A percentile compares a stretch with the other conserved stretches of the same genome.
Conservation (phyloP, 2,329 filamentous ascomycete species). For the Lachnellula cervina region DNA sequence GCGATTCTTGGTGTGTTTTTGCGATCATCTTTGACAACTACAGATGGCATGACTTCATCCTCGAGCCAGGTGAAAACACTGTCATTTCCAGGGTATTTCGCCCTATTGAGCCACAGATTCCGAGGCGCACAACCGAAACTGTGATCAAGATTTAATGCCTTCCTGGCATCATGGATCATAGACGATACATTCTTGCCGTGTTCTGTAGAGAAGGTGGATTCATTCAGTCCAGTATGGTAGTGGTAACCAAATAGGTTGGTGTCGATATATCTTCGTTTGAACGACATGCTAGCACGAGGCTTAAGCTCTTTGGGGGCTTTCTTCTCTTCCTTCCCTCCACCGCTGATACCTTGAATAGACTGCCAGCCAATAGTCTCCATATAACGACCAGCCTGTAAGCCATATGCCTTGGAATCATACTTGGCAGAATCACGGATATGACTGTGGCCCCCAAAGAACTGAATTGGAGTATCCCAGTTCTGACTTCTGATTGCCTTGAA, state of each 20-base stretch:
- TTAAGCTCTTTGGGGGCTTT: constrained; percentile 26
- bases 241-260: constrained; percentile 85
- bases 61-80: constrained; percentile 83
- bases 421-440: constrained; percentile 81
- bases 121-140: constrained; percentile 78
- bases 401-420: constrained; percentile 74
- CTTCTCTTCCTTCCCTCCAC: constrained; percentile 24
- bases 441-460: constrained; percentile 85
- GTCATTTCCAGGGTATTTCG: constrained; percentile 64
- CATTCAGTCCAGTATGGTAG: constrained; percentile 71
- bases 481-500: constrained; percentile 72
- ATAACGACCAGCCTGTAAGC: constrained; percentile 82
- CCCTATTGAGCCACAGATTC: constrained; percentile 76
- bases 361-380: constrained; percentile 95
- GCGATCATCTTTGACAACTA: constrained; percentile 54
- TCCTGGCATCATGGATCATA: constrained; percentile 65
- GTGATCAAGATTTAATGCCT: constrained; percentile 65
- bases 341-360: constrained; percentile 64
- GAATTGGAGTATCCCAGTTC: constrained; percentile 79
- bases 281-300: constrained; percentile 45
- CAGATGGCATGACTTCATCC: constrained; percentile 65
- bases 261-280: constrained; percentile 82
- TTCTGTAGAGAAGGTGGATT: constrained; percentile 68
- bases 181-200: constrained; percentile 67
- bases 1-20: constrained; percentile 61